Percentiles rank a stretch among this genome's conserved stretches.
These are phyloP conservation scores for Cladophialophora chaetospira DNA, from an alignment of 2,329 filamentous ascomycete species.

Conservation along the genomic window DNA sequence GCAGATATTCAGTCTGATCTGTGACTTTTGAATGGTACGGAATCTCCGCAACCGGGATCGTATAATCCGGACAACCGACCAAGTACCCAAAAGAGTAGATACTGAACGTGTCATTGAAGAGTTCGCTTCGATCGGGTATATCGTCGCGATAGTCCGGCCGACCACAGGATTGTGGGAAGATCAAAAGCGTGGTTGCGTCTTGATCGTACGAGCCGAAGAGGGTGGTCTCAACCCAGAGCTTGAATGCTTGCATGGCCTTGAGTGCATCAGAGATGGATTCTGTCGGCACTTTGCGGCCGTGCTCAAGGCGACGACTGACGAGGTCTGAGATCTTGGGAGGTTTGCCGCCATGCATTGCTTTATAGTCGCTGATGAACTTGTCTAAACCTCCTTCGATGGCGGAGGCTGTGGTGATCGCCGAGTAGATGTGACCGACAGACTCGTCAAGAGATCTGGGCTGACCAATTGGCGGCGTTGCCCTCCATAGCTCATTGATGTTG, in stretches of 20 bases:
- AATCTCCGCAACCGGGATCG: conserved; percentile 48
- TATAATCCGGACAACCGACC: conserved; percentile 45
- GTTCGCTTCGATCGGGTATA: conserved; percentile 16
- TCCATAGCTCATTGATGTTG: conserved; percentile 31
- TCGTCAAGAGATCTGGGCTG: conserved; percentile 25
- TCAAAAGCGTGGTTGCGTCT: conserved; percentile 27
- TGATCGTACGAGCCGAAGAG: conserved; percentile 30
- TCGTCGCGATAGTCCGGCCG: conserved; percentile 28
- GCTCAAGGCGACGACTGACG: conserved; percentile 52
- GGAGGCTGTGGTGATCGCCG: conserved; percentile 42
- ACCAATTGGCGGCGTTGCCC: conserved; percentile 36
- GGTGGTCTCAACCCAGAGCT: conserved; percentile 41
- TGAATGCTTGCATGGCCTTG: conserved; percentile 54
- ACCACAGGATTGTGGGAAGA: conserved; percentile 30
- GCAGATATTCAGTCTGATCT: conserved; percentile 37
- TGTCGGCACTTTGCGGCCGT: conserved; percentile 45
- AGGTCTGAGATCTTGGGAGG: conserved; percentile 52
- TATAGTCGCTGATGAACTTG: conserved; percentile 40
- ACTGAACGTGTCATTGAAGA: conserved; percentile 53
- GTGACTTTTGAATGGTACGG: conserved; percentile 33
- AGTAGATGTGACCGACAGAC: conserved; percentile 27
- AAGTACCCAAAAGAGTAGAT: conserved; percentile 36
- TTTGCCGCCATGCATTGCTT: conserved; percentile 33
- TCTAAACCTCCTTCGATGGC: conserved; percentile 50
- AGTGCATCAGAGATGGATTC: conserved; percentile 48